phyloP scores from a whole-genome alignment of 106 monocot genomes.

The Posidonia australis region DNA sequence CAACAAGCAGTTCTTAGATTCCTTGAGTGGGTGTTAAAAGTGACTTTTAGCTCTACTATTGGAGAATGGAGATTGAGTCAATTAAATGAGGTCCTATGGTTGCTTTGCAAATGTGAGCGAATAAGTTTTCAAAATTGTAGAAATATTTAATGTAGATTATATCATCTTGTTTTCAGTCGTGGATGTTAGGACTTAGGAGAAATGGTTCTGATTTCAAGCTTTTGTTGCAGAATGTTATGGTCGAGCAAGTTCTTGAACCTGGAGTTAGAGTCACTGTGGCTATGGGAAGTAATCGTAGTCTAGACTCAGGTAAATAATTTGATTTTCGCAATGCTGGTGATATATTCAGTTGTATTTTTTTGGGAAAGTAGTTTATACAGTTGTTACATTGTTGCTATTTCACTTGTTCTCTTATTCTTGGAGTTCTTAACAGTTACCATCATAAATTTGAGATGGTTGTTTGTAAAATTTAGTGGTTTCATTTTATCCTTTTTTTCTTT shows the following conservation, averaged over 20 bases:
- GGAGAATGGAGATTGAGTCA: no score
- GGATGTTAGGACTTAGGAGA: neutral
- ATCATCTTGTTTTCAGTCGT: neutral
- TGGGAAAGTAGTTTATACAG: no score
- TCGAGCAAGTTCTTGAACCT: slow-evolving; percentile 72
- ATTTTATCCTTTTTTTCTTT: no score
- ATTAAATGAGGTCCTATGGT: no score
- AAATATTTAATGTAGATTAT: neutral
- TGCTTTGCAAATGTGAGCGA: no score
- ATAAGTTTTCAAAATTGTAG: no score
- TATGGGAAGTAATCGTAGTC: slow-evolving; percentile 64
- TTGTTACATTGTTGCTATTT: neutral
- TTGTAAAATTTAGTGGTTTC: no score
- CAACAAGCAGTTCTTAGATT: no score
- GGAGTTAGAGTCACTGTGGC: slow-evolving; percentile 73
- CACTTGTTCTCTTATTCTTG: neutral
- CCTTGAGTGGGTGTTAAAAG: no score
- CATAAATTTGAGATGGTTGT: no score
- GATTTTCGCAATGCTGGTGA: neutral
- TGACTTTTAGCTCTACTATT: no score
- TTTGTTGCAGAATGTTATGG: slow-evolving; percentile 57
- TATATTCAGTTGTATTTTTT: neutral
- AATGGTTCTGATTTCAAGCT: neutral
- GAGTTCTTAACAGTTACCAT: neutral
- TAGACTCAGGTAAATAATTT: slow-evolving; percentile 42